Base-by-base conservation (phyloP, 805 yeast genomes). In the Clavispora fructus region DNA sequence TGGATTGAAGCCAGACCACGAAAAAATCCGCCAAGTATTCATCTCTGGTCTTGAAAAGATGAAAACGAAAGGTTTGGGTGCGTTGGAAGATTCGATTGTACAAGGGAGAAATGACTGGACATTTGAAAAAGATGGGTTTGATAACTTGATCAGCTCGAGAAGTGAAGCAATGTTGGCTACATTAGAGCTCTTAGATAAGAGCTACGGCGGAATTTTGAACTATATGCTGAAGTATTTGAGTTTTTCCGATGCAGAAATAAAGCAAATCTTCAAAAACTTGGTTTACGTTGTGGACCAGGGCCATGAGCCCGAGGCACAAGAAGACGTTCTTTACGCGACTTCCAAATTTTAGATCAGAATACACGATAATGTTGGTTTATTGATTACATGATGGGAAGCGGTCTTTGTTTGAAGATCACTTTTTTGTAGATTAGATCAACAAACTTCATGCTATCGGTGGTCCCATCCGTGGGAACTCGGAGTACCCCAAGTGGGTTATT, bases 331-430 rank as follows among this genome's bases (percentile, higher is more conserved):
- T 33, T 17, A 33, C 25, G 37, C 23, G 13, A 33, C 25, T 8
- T 33, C 37, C 23, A 33, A 33, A 33, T 33, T 33, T 33, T 33
- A 33, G 37, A 33, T 33, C 11, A 3, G 37, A 16, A 9, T 33
- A 16, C 7, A n/a, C 42, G n/a, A 27, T 6, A 26, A 26, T 8
- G n/a, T 32, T 16, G 10, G 25, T 33, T 23, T 33, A 23, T 14
- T n/a, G n/a, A 30, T 37, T 60, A 84, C 91, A 85, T 85, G 42
- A 85, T 81, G 5, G 95, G 95, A 42, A 87, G 67, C 0, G 95
- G 94, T 51, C 95, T 71, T 35, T 78, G 77, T 41, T 72, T 77
- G 58, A 87, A 87, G 8, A 83, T 71, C 16, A 85, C 62, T 57
- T 83, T 84, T 50, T 76, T 73, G 29, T 65, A 65, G 4, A 87